phyloP scores from a whole-genome alignment of 306 rosid species.

The Cotoneaster glaucophyllus region DNA sequence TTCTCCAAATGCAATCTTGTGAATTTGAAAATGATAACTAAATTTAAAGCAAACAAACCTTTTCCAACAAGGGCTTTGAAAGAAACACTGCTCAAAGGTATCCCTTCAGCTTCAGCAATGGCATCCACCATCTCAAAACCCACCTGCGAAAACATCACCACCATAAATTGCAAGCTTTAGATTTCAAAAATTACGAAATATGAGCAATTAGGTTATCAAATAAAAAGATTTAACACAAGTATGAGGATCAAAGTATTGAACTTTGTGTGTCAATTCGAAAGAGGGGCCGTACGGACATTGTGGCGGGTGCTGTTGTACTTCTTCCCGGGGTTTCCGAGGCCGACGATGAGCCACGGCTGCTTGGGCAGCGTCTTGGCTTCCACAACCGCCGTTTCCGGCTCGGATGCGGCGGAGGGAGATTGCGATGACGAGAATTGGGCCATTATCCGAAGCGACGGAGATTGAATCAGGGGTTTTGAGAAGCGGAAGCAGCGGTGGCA shows the following conservation, averaged over 20 bases:
- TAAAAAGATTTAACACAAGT: not conserved
- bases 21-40: not conserved
- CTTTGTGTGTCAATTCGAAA: not conserved
- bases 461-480: constrained; percentile 20
- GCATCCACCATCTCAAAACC: constrained; percentile 93
- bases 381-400: not conserved
- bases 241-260: not conserved
- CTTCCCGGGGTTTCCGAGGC: constrained; percentile 87
- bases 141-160: constrained; percentile 43
- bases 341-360: constrained; percentile 70
- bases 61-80: constrained; percentile 81
- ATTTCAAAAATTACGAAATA: not conserved
- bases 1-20: too few species aligned
- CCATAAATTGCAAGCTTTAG: not conserved
- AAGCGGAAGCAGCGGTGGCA: constrained; percentile 26
- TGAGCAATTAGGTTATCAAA: not conserved
- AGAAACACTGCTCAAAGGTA: constrained; percentile 56
- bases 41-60: constrained; percentile 30
- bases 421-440: constrained; percentile 13
- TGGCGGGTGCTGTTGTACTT: constrained; percentile 56
- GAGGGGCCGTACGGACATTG: constrained; percentile 36
- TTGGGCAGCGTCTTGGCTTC: constrained; percentile 26
- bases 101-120: constrained; percentile 89
- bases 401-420: constrained; percentile 12
- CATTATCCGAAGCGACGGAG: constrained; percentile 3